Evolutionary conservation across 257 asterid species (phyloP), one percentile per base, ranked within the genome.

Genomic region (Eustoma russellianum): DNA sequence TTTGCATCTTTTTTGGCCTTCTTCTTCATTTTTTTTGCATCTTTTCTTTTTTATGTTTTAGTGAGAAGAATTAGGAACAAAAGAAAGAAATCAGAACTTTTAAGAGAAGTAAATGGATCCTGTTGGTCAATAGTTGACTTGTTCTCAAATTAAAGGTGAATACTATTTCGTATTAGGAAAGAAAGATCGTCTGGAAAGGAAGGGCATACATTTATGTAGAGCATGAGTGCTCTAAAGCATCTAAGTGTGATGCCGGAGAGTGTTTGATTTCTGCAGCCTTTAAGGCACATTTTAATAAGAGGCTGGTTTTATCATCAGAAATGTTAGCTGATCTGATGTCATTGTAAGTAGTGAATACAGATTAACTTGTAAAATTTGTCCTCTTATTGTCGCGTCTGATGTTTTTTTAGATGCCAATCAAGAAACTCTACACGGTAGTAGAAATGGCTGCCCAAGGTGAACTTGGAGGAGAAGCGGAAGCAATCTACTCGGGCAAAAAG

Each of bases 391-490:
- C 10, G 56, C 53, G n/a, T 62, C 33, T 41, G 38, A 33, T 70
- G 40, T 44, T 68, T 16, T 57, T 61, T 3, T 68, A 92, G 97
- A 72, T 88, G 83, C 98, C 98, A 47, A 71, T 92, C 70, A 92
- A 92, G 75, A 92, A 81, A 77, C 77, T 88, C 3, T 92, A 82
- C 68, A 77, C 85, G 90, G 93, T 88, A n/a, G 73, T 92, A 18
- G 94, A 92, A 67, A 92, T 92, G 95, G 95, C 98, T 16, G 95
- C 95, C 53, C 97, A 88, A 64, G 98, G 97, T 17, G 95, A 84
- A 75, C 68, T 60, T 0, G 98, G 98, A 50, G 97, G 97, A 59
- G 75, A 79, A 60, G 93, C 94, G 8, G 95, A 84, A 59, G 88
- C 86, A 44, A 70, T 91, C 57, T 91, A 74, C 55, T 73, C 94